phyloP scores from a whole-genome alignment of 441 rosid species.

The Gossypium davidsonii region DNA sequence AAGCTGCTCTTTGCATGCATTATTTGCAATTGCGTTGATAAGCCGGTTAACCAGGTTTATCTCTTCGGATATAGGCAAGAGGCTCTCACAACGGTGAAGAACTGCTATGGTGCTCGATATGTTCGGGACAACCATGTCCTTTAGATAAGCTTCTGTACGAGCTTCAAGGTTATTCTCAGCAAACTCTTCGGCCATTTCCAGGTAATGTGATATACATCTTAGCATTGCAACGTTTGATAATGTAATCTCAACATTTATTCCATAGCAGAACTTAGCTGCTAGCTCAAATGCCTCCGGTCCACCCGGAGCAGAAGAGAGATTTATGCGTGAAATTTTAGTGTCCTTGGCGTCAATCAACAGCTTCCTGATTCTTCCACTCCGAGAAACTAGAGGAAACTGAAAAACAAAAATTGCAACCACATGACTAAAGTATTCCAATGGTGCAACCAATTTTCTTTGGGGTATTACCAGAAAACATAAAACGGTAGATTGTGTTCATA shows the following conservation, averaged over 20 bases:
- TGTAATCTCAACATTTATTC: constrained; percentile 60
- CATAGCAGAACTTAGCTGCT: constrained; percentile 90
- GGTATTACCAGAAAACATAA: not conserved
- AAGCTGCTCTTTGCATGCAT: constrained; percentile 93
- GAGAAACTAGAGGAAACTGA: constrained; percentile 85
- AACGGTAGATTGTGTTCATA: not conserved
- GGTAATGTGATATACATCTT: constrained; percentile 58
- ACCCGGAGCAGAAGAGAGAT: constrained; percentile 58
- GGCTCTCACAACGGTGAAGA: constrained; percentile 63
- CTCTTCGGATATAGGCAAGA: constrained; percentile 68
- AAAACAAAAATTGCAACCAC: constrained; percentile 9
- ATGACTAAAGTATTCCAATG: not conserved
- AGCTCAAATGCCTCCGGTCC: constrained; percentile 82
- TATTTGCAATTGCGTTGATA: constrained; percentile 62
- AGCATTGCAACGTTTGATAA: constrained; percentile 60
- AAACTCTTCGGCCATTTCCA: constrained; percentile 82
- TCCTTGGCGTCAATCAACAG: constrained; percentile 62
- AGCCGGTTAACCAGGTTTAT: constrained; percentile 58
- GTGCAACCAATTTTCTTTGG: not conserved
- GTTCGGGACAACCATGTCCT: constrained; percentile 57
- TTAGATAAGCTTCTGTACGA: constrained; percentile 52
- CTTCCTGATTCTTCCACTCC: constrained; percentile 77
- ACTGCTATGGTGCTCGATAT: constrained; percentile 61
- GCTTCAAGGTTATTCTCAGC: constrained; percentile 64
- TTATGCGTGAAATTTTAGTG: constrained; percentile 49